Evolutionary conservation across 257 asterid genomes (phyloP), one percentile per base, ranked within the genome.

Genomic region (Osmanthus fragrans): DNA sequence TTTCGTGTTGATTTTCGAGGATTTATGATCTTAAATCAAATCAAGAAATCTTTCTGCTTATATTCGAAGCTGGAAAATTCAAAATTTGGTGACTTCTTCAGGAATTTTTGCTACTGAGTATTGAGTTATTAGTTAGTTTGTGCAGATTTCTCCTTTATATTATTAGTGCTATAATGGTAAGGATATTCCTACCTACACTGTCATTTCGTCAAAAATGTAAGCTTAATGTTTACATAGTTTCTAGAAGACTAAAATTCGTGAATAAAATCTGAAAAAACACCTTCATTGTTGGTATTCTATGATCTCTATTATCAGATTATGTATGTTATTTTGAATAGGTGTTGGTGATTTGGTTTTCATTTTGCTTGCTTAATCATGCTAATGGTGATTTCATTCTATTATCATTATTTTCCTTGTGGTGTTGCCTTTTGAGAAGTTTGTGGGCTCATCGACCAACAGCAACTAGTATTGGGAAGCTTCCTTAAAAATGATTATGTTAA

Each of bases 211-310:
- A 54, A 65, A 34, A 49, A 4, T 82, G 79, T 70, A 77, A 64
- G 23, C 21, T 18, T 49, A 18, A 5, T 30, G 65, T 76, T 45
- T 30, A 42, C 40, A 70, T 80, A n/a, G 80, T 70, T 78, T 58
- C 82, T 77, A 65, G 81, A 72, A 74, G 81, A 60, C 51, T 15
- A 34, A 30, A 82, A 69, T 66, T 73, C 65, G 36, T 65, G 75
- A 85, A 83, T 82, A 83, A 84, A 77, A 49, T 69, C 71, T 79
- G 42, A 5, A 34, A 34, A 3, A 34, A 77, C 78, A 78, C 79
- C 73, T 75, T 75, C 81, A 78, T 73, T 23, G n/a, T 71, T 76
- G 86, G 25, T 69, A 39, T 77, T 65, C 58, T 72, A 72, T 51
- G 39, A 68, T 80, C 37, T 70, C 36, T 60, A 1, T 30, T 30